Conservation (phyloP, 306 rosid species). For the Cercis canadensis region DNA sequence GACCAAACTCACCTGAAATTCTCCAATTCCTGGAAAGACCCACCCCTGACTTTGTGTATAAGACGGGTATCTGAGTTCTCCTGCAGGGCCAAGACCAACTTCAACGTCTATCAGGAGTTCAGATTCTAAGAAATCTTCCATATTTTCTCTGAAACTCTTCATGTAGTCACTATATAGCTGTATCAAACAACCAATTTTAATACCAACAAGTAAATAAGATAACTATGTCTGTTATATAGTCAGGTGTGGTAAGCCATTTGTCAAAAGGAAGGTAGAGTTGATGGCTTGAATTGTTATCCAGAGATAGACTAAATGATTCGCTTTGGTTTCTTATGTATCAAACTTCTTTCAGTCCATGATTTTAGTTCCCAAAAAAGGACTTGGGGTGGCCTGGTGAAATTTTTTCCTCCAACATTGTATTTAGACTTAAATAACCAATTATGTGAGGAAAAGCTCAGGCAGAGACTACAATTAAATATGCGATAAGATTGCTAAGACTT, state of each 20-base stretch:
- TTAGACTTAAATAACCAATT: neutral
- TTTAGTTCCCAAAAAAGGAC: no score
- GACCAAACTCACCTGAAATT: constrained; percentile 74
- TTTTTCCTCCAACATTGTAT: no score
- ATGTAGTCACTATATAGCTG: constrained; percentile 79
- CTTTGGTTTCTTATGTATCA: neutral
- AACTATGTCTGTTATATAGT: no score
- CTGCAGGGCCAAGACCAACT: constrained; percentile 95
- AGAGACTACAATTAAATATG: no score
- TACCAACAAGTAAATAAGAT: constrained; percentile 4
- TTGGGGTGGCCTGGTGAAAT: no score
- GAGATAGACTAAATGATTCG: no score
- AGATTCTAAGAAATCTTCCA: constrained; percentile 69
- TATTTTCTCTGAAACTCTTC: constrained; percentile 81
- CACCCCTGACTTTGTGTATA: constrained; percentile 68
- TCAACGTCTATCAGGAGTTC: constrained; percentile 82
- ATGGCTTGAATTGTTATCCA: neutral
- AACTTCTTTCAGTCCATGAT: neutral
- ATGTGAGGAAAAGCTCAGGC: neutral
- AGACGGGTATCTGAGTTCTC: constrained; percentile 92
- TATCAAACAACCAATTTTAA: constrained; percentile 19
- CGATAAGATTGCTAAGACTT: neutral
- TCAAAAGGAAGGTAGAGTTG: no score
- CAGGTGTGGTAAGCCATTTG: no score
- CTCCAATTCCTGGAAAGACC: constrained; percentile 95